Conservation (phyloP, 805 yeast species). For the Barnettozyma wickerhamii region DNA sequence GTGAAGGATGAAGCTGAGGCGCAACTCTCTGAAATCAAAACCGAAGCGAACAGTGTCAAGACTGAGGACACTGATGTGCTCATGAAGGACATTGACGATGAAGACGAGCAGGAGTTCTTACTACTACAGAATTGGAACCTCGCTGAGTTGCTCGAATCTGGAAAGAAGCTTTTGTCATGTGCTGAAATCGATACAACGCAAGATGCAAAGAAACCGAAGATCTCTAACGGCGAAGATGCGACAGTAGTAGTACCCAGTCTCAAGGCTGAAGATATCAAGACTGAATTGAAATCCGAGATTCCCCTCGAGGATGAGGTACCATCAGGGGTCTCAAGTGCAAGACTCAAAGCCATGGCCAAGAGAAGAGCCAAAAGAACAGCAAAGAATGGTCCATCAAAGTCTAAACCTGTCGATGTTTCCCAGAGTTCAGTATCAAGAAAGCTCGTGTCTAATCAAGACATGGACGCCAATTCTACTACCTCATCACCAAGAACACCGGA, state of each 20-base stretch:
- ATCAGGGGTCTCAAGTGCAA: conserved; percentile 48
- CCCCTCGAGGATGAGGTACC: background rate
- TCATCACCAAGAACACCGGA: conserved; percentile 13
- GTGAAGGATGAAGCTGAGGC: conserved; percentile 20
- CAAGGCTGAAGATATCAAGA: conserved; percentile 37
- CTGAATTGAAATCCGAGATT: conserved; percentile 21
- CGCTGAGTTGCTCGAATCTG: conserved; percentile 43
- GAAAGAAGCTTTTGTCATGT: conserved; percentile 39
- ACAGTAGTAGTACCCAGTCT: conserved; percentile 33
- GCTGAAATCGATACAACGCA: conserved; percentile 18
- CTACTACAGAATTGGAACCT: conserved; percentile 49
- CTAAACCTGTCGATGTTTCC: conserved; percentile 58
- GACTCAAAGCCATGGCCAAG: conserved; percentile 92
- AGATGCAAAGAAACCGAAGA: conserved; percentile 36
- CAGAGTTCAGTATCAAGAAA: conserved; percentile 64
- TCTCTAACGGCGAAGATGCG: conserved; percentile 48
- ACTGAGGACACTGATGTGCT: conserved; percentile 16
- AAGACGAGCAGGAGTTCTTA: conserved; percentile 33
- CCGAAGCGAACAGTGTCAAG: conserved; percentile 5
- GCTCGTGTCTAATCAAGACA: conserved; percentile 33
- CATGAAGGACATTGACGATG: conserved; percentile 18
- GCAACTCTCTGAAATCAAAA: conserved; percentile 11
- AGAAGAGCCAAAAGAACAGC: conserved; percentile 78
- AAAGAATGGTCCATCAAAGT: conserved; percentile 41
- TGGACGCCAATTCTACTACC: conserved; percentile 19